Evolutionary conservation across 768 basidiomycete species (phyloP).

Genomic region (Tephrocybe sp.): DNA sequence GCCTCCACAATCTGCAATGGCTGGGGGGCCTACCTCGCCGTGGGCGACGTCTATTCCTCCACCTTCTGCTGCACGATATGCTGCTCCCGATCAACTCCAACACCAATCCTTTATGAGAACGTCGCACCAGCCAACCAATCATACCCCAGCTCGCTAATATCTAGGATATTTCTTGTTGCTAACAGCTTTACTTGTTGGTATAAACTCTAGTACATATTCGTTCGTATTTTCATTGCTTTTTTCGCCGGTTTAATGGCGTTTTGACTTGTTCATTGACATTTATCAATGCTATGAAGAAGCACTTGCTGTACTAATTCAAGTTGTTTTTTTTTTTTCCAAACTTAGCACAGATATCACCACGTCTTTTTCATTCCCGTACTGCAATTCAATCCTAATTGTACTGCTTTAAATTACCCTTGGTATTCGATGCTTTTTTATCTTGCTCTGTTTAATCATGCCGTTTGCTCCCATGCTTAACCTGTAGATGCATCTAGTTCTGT

Average conservation of each 20-base stretch:
- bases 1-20: conserved; percentile 14
- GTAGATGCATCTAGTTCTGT: background rate
- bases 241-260: conserved; percentile 18
- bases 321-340: background rate
- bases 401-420: background rate
- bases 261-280: background rate
- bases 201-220: conserved; percentile 5
- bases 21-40: conserved; percentile 25
- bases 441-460: background rate
- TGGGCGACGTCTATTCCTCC: conserved; percentile 23
- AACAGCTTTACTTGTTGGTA: conserved; percentile 8
- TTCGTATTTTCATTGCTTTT: background rate
- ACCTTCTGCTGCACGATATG: conserved; percentile 17
- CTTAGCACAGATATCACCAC: conserved; percentile 8
- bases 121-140: conserved; percentile 24
- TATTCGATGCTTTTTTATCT: background rate
- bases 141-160: conserved; percentile 22
- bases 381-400: conserved; percentile 15
- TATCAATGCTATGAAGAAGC: conserved; percentile 6
- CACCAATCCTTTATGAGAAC: conserved; percentile 36
- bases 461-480: background rate
- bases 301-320: conserved; percentile 12
- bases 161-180: conserved; percentile 17
- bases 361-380: conserved; percentile 8
- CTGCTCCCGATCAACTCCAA: conserved; percentile 32